These are phyloP conservation scores for Fusarium compactum DNA, from an alignment of 2,329 filamentous ascomycete genomes.

Conservation along the genomic window DNA sequence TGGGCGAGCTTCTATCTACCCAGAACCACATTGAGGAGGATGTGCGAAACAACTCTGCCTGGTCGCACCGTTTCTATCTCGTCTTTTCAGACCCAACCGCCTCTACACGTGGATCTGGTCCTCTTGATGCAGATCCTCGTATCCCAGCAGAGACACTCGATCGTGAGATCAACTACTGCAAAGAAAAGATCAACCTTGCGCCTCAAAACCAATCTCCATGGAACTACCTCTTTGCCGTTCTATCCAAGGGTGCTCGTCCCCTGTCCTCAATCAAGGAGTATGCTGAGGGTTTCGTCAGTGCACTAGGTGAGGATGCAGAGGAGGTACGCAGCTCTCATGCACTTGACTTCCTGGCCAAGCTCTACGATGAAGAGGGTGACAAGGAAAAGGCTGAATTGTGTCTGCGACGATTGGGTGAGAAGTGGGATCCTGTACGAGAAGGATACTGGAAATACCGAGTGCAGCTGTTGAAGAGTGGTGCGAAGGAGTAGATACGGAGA, in stretches of 20 bases:
- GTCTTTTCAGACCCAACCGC: slow-evolving; percentile 75
- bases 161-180: slow-evolving; percentile 79
- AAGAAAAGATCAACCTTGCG: slow-evolving; percentile 78
- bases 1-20: slow-evolving; percentile 77
- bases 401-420: slow-evolving; percentile 79
- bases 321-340: slow-evolving; percentile 72
- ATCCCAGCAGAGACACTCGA: slow-evolving; percentile 75
- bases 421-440: slow-evolving; percentile 90
- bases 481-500: slow-evolving; percentile 17
- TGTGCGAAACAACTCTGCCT: slow-evolving; percentile 95
- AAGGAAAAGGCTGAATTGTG: slow-evolving; percentile 74
- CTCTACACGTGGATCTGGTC: slow-evolving; percentile 60
- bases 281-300: slow-evolving; percentile 63
- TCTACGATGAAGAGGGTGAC: slow-evolving; percentile 69
- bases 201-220: slow-evolving; percentile 96
- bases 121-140: slow-evolving; percentile 65
- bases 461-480: slow-evolving; percentile 43
- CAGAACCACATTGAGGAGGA: slow-evolving; percentile 81
- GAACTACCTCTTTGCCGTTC: slow-evolving; percentile 87
- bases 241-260: slow-evolving; percentile 72
- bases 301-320: slow-evolving; percentile 61
- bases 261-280: slow-evolving; percentile 62
- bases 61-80: slow-evolving; percentile 97
- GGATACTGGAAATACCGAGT: slow-evolving; percentile 86
- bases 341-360: slow-evolving; percentile 78